A percentile compares a stretch with the other conserved stretches of the same genome.
These are phyloP conservation scores for Triticum turgidum DNA, from an alignment of 176 grass and related monocot species.

Conservation along the genomic window DNA sequence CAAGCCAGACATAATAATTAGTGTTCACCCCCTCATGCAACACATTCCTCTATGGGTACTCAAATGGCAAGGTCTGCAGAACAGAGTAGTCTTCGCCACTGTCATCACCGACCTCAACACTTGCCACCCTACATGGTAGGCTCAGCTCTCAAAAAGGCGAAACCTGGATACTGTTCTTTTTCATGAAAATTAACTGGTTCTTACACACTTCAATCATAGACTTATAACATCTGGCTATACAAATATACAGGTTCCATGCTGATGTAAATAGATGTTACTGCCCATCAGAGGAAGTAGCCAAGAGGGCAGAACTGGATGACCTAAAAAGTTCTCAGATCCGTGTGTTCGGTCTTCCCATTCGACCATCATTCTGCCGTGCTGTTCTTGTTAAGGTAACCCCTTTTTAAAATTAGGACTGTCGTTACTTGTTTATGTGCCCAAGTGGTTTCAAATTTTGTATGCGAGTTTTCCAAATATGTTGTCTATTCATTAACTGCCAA, in stretches of 20 bases:
- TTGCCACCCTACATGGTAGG: slow-evolving; percentile 89
- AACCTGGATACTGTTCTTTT: background rate
- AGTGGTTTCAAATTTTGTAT: background rate
- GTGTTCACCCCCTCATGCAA: slow-evolving; percentile 99
- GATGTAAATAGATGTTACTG: slow-evolving; percentile 98
- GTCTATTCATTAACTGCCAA: background rate
- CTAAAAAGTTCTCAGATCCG: slow-evolving; percentile 77
- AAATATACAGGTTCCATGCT: slow-evolving; percentile 75
- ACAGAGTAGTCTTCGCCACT: slow-evolving; percentile 77
- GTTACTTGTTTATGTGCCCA: background rate
- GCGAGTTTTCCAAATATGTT: background rate
- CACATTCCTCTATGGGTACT: slow-evolving; percentile 98
- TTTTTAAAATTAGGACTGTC: background rate
- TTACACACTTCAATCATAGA: background rate
- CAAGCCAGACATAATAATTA: slow-evolving; percentile 99
- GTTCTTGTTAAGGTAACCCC: slow-evolving; percentile 85
- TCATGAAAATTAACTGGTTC: background rate
- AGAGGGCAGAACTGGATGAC: slow-evolving; percentile 77
- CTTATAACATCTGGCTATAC: background rate
- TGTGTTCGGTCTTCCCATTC: slow-evolving; percentile 90
- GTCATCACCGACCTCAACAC: slow-evolving; percentile 99
- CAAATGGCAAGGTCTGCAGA: slow-evolving; percentile 98
- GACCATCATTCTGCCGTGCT: slow-evolving; percentile 89
- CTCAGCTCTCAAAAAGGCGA: background rate
- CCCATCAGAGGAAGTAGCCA: slow-evolving; percentile 95